Percentiles rank a stretch among this genome's conserved stretches.
Evolutionary conservation across 192 early-diverging fungal species (phyloP).

Genomic region (Dissophora ornata): DNA sequence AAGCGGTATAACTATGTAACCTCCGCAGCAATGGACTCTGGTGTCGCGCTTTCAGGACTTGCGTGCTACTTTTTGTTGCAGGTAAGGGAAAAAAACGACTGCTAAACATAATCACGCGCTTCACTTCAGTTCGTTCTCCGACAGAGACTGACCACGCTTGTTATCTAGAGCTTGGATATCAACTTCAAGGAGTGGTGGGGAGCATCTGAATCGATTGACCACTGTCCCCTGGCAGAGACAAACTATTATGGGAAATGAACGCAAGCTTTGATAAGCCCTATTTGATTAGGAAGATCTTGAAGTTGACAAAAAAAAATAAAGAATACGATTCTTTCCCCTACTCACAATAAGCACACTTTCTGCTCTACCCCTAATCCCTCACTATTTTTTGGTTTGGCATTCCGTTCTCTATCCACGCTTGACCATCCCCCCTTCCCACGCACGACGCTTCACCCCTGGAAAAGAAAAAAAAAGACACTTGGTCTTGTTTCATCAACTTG

Average conservation of each 20-base stretch:
- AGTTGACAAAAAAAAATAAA: neutral
- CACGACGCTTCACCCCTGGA: too few relatives aligned
- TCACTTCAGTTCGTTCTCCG: too few relatives aligned
- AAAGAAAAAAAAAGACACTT: too few relatives aligned
- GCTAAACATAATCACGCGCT: too few relatives aligned
- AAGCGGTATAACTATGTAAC: slow-evolving; percentile 64
- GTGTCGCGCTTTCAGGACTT: slow-evolving; percentile 59
- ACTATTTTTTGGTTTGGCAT: too few relatives aligned
- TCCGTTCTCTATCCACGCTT: too few relatives aligned
- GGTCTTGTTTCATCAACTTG: too few relatives aligned
- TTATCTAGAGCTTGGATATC: slow-evolving; percentile 23
- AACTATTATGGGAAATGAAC: slow-evolving; percentile 27
- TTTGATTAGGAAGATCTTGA: neutral
- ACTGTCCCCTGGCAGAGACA: slow-evolving; percentile 43
- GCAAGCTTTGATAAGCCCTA: neutral
- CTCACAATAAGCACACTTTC: too few relatives aligned
- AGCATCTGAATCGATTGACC: slow-evolving; percentile 21
- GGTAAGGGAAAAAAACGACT: slow-evolving; percentile 20
- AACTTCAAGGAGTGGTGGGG: slow-evolving; percentile 37
- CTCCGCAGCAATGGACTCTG: slow-evolving; percentile 67
- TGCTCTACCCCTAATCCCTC: too few relatives aligned
- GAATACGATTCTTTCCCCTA: too few relatives aligned
- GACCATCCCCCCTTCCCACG: too few relatives aligned
- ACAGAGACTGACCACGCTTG: too few relatives aligned
- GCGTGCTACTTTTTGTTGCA: slow-evolving; percentile 58